Percentiles rank a stretch among this genome's conserved stretches.
Evolutionary conservation across 768 basidiomycete genomes (phyloP).

Genomic region (Agaricus subrufescens): DNA sequence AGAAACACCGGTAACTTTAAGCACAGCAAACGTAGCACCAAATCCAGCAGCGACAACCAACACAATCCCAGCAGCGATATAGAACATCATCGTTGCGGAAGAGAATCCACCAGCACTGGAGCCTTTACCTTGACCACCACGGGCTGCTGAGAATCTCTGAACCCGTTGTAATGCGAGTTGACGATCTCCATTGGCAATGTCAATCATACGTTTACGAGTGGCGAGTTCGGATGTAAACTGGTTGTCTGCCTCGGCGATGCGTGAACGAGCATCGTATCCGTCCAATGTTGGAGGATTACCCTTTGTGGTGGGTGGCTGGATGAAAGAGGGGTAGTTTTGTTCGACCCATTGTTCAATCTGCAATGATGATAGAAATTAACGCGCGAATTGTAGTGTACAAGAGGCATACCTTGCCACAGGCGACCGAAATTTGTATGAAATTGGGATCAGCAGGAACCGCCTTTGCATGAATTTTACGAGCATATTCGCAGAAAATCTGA

Average conservation of each 20-base stretch:
- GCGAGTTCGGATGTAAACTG: slow-evolving; percentile 32
- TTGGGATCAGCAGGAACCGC: slow-evolving; percentile 79
- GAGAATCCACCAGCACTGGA: slow-evolving; percentile 7
- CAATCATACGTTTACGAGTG: slow-evolving; percentile 25
- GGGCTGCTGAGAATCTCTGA: slow-evolving; percentile 6
- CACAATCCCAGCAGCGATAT: slow-evolving; percentile 22
- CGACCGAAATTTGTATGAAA: slow-evolving; percentile 76
- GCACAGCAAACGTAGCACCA: slow-evolving; percentile 19
- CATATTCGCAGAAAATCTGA: slow-evolving; percentile 79
- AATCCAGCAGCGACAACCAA: slow-evolving; percentile 18
- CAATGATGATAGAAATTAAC: not conserved
- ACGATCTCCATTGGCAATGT: slow-evolving; percentile 12
- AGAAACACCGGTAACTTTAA: slow-evolving; percentile 11
- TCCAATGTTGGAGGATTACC: slow-evolving; percentile 30
- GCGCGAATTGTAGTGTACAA: not conserved
- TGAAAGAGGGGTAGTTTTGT: slow-evolving; percentile 90
- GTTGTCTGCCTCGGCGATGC: slow-evolving; percentile 41
- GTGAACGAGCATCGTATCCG: slow-evolving; percentile 51
- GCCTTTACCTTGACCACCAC: slow-evolving; percentile 3
- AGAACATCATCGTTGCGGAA: slow-evolving; percentile 23
- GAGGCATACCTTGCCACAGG: slow-evolving; percentile 62
- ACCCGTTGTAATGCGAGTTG: not conserved
- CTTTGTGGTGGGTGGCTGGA: slow-evolving; percentile 29
- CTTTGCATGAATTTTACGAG: slow-evolving; percentile 78
- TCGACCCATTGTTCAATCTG: slow-evolving; percentile 95